Percentiles rank a stretch among this genome's conserved stretches.
These are phyloP conservation scores for Leishmania arabica DNA, from an alignment of 208 protist genomes.

Conservation along the genomic window DNA sequence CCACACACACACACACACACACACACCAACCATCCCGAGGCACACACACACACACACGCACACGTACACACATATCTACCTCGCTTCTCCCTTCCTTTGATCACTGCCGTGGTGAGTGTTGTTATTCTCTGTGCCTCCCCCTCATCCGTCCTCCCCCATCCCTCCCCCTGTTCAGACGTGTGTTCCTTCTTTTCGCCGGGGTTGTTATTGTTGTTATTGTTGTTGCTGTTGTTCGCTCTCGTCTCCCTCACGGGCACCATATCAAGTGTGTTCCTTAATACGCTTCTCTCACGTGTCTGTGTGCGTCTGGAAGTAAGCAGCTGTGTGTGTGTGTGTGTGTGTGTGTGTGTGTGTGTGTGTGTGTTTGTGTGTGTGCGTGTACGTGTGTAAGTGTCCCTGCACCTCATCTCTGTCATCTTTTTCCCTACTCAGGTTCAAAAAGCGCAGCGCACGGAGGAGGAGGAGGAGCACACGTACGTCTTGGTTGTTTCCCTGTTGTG, in stretches of 20 bases:
- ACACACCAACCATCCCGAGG: no score
- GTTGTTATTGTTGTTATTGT: conserved; percentile 1
- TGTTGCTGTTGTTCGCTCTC: neutral
- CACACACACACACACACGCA: neutral
- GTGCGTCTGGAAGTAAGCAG: neutral
- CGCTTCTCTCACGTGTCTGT: neutral
- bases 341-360: neutral
- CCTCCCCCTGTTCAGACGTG: neutral
- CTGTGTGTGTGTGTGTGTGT: neutral
- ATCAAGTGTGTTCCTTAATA: neutral
- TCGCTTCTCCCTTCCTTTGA: neutral
- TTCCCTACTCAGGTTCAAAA: no score
- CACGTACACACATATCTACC: neutral
- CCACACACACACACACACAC: neutral
- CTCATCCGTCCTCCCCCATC: no score
- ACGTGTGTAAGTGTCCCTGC: no score
- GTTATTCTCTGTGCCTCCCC: no score
- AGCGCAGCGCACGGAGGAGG: no score
- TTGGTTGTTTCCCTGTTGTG: no score
- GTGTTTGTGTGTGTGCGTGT: neutral
- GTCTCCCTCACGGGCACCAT: neutral
- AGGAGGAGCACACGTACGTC: no score
- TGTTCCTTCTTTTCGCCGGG: neutral
- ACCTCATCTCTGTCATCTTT: no score
- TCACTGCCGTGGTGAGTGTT: neutral